These are phyloP conservation scores for Hygrophoropsis aurantiaca DNA, from an alignment of 768 basidiomycete species.

Conservation along the genomic window DNA sequence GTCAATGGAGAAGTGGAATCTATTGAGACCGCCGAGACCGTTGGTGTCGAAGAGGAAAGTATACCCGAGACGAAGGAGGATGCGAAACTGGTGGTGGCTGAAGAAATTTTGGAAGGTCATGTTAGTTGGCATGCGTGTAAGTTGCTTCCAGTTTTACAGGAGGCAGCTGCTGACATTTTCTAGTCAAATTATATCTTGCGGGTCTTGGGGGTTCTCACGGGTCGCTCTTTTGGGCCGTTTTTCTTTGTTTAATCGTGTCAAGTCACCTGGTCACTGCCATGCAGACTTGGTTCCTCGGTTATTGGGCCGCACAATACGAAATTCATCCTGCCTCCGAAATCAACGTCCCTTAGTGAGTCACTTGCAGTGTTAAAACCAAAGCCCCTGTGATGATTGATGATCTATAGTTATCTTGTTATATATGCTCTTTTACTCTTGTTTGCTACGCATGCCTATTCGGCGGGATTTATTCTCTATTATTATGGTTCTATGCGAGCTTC, in stretches of 20 bases:
- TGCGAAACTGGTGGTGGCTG: constrained; percentile 63
- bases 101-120: constrained; percentile 62
- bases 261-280: constrained; percentile 19
- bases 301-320: constrained; percentile 45
- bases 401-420: constrained; percentile 46
- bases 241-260: constrained; percentile 15
- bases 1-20: constrained; percentile 15
- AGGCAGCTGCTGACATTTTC: constrained; percentile 21
- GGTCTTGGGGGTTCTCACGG: constrained; percentile 21
- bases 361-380: not conserved
- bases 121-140: constrained; percentile 50
- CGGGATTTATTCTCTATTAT: constrained; percentile 40
- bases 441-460: constrained; percentile 30
- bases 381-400: not conserved
- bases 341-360: constrained; percentile 30
- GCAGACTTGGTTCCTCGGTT: constrained; percentile 45
- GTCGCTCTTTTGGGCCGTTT: constrained; percentile 32
- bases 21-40: constrained; percentile 17
- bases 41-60: constrained; percentile 15
- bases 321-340: constrained; percentile 32
- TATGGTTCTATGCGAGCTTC: constrained; percentile 54
- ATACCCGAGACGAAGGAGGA: constrained; percentile 22
- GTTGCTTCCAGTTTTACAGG: constrained; percentile 6
- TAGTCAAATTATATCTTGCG: constrained; percentile 27
- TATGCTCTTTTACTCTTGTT: constrained; percentile 39